Percentiles rank a stretch among this genome's conserved stretches.
Evolutionary conservation across 1,284 basidiomycete genomes (phyloP).

Genomic region (Rhizopogon parksii): DNA sequence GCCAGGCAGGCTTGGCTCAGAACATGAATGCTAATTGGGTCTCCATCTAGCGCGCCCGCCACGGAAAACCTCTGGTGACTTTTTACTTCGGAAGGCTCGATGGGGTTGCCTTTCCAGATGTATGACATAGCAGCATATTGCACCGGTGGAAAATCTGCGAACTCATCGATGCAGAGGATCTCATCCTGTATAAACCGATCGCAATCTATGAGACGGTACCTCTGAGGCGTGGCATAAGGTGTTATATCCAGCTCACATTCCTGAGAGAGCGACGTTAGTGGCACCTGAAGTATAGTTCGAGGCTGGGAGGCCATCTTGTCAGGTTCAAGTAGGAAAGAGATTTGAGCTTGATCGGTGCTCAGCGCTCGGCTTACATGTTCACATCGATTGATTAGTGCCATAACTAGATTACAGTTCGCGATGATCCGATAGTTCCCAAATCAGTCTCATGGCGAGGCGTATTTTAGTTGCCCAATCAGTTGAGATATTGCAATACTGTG

Average conservation of each 20-base stretch:
- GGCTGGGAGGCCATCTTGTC: no score
- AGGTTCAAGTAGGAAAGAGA: no score
- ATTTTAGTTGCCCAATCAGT: no score
- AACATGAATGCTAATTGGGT: conserved; percentile 15
- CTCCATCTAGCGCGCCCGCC: conserved; percentile 12
- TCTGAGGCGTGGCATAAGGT: neutral
- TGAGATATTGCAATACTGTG: no score
- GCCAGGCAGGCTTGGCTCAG: conserved; percentile 9
- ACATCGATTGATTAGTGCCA: no score
- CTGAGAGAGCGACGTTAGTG: neutral
- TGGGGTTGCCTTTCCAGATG: conserved; percentile 11
- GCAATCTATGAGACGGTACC: neutral
- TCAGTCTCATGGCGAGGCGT: no score
- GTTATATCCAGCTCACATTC: neutral
- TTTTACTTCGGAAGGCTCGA: neutral
- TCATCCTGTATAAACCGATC: neutral
- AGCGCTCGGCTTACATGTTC: no score
- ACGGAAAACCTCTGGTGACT: conserved; percentile 8
- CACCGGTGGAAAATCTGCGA: neutral
- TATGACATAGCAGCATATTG: conserved; percentile 12
- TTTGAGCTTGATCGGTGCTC: no score
- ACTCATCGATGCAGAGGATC: neutral
- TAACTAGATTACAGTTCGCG: no score
- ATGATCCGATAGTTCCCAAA: no score
- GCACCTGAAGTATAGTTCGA: neutral